phyloP scores from a whole-genome alignment of 73 alveolate species.

The Blepharisma japonicum region DNA sequence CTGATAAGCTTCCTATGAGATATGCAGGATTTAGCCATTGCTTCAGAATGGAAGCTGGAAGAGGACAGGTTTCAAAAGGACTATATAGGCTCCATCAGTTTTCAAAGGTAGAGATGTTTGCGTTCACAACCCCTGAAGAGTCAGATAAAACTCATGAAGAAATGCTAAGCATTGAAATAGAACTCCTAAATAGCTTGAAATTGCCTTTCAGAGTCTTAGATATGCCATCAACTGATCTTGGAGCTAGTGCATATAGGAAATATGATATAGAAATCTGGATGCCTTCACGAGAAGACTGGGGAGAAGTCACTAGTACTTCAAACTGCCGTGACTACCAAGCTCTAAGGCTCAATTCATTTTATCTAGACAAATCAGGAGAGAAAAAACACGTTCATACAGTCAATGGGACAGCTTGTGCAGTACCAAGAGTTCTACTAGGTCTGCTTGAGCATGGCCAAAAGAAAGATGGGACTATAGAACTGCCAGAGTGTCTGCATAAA shows the following conservation, averaged over 20 bases:
- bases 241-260: constrained; percentile 82
- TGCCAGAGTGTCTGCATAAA: constrained; percentile 14
- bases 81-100: constrained; percentile 80
- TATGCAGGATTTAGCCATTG: constrained; percentile 75
- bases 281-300: constrained; percentile 79
- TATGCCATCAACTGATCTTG: constrained; percentile 83
- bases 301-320: constrained; percentile 73
- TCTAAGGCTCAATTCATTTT: constrained; percentile 43
- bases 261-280: constrained; percentile 85
- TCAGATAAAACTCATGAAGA: constrained; percentile 78
- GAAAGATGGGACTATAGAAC: constrained; percentile 42
- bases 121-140: constrained; percentile 43
- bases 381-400: constrained; percentile 61
- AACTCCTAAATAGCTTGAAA: constrained; percentile 55
- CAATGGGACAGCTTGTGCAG: constrained; percentile 85
- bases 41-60: constrained; percentile 82
- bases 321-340: constrained; percentile 77
- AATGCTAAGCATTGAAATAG: constrained; percentile 60
- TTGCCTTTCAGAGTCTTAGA: constrained; percentile 74
- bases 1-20: constrained; percentile 60
- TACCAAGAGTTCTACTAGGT: constrained; percentile 73
- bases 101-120: constrained; percentile 81
- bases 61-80: constrained; percentile 59
- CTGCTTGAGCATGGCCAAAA: constrained; percentile 66
- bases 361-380: neutral